Evolutionary conservation across 2,329 filamentous ascomycete genomes (phyloP).

Genomic region (Penicillium olsonii): DNA sequence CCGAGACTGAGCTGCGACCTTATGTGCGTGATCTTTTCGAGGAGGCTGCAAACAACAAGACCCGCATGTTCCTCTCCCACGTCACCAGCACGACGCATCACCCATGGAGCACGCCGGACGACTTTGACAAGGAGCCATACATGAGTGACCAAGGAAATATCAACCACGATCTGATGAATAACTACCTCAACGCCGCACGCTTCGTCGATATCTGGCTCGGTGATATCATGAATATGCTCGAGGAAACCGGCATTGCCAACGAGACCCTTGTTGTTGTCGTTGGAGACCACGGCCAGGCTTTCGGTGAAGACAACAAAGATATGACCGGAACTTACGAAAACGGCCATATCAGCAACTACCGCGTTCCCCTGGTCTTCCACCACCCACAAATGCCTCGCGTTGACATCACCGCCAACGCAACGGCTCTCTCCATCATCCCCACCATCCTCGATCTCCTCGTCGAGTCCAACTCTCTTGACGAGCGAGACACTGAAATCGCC

Average conservation of each 20-base stretch:
- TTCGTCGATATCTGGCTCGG: slow-evolving; percentile 50
- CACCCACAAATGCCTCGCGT: slow-evolving; percentile 48
- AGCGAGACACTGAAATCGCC: slow-evolving; percentile 37
- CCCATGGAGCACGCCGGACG: slow-evolving; percentile 43
- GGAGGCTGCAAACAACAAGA: slow-evolving; percentile 32
- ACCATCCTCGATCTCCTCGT: slow-evolving; percentile 50
- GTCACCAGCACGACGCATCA: slow-evolving; percentile 45
- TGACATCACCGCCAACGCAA: slow-evolving; percentile 44
- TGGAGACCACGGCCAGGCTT: slow-evolving; percentile 50
- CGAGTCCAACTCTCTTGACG: slow-evolving; percentile 42
- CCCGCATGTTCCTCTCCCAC: slow-evolving; percentile 36
- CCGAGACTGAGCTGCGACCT: slow-evolving; percentile 44
- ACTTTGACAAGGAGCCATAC: slow-evolving; percentile 30
- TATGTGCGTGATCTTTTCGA: slow-evolving; percentile 35
- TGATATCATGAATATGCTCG: slow-evolving; percentile 44
- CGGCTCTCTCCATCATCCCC: slow-evolving; percentile 47
- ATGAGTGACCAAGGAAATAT: slow-evolving; percentile 24
- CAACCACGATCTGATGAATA: slow-evolving; percentile 42
- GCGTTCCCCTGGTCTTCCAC: slow-evolving; percentile 48
- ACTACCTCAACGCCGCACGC: slow-evolving; percentile 47
- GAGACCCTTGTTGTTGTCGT: slow-evolving; percentile 51
- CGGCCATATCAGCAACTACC: slow-evolving; percentile 48
- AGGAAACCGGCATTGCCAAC: slow-evolving; percentile 47
- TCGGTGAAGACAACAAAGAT: slow-evolving; percentile 44
- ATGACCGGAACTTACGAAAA: slow-evolving; percentile 48